Conservation (phyloP, 345 rosid genomes). For the Mallotus nudiflorus region DNA sequence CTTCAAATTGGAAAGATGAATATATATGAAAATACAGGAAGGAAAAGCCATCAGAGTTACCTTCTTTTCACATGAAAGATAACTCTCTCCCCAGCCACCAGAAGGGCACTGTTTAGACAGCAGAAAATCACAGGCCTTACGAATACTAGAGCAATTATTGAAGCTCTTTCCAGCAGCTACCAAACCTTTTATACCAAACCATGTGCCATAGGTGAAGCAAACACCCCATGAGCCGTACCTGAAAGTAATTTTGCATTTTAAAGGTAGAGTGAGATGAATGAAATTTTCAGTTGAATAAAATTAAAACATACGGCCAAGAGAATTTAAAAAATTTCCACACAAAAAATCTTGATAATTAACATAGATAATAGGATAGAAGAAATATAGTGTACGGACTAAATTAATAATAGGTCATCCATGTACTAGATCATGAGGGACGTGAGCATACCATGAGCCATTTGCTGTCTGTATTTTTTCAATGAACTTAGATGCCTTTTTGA, state of each 20-base stretch:
- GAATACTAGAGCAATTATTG: constrained; percentile 51
- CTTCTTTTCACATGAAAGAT: constrained; percentile 91
- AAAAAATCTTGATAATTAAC: neutral
- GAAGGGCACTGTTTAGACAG: constrained; percentile 77
- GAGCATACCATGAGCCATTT: constrained; percentile 93
- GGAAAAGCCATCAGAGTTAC: constrained; percentile 28
- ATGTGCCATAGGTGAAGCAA: constrained; percentile 80
- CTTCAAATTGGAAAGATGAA: constrained; percentile 1
- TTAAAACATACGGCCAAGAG: neutral
- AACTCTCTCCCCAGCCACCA: constrained; percentile 99
- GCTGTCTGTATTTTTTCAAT: constrained; percentile 68
- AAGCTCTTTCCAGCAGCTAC: constrained; percentile 75
- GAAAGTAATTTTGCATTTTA: constrained; percentile 11
- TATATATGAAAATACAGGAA: neutral
- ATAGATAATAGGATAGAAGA: neutral
- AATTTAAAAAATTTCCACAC: neutral
- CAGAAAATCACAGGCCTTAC: constrained; percentile 83
- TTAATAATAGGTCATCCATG: constrained; percentile 7
- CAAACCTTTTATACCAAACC: constrained; percentile 84
- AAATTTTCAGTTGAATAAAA: constrained; percentile 1
- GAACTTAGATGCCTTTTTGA: constrained; percentile 61
- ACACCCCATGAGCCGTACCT: constrained; percentile 99
- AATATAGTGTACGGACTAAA: neutral
- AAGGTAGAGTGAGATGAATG: neutral
- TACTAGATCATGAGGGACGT: constrained; percentile 6